Evolutionary conservation across 2,329 filamentous ascomycete species (phyloP).

Genomic region (Colletotrichum kahawae): DNA sequence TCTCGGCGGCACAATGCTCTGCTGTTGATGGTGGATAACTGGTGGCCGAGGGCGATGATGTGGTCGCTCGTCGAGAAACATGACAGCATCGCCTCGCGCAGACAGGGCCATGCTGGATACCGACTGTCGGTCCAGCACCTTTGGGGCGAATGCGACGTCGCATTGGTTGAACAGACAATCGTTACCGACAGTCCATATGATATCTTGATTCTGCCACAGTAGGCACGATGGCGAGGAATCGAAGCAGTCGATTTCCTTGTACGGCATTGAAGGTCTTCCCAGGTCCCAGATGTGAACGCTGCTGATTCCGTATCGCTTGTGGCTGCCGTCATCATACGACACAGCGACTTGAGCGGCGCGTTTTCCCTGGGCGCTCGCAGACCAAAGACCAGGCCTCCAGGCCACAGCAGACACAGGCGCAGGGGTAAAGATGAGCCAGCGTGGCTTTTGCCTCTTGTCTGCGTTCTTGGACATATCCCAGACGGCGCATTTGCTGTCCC

Average conservation of each 20-base stretch:
- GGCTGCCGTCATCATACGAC: constrained; percentile 62
- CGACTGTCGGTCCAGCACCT: constrained; percentile 66
- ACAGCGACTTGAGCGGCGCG: constrained; percentile 67
- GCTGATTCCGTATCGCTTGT: constrained; percentile 59
- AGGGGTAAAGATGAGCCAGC: constrained; percentile 65
- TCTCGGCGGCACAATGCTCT: constrained; percentile 36
- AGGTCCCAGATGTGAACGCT: constrained; percentile 72
- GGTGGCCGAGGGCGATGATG: constrained; percentile 48
- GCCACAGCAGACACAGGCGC: constrained; percentile 63
- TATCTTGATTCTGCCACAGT: constrained; percentile 68
- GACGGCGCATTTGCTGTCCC: constrained; percentile 66
- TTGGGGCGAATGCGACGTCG: constrained; percentile 68
- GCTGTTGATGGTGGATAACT: constrained; percentile 36
- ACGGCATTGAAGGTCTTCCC: constrained; percentile 70
- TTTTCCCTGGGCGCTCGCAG: constrained; percentile 64
- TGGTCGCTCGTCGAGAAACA: constrained; percentile 65
- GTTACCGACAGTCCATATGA: constrained; percentile 69
- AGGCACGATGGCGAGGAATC: constrained; percentile 61
- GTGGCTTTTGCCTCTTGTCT: constrained; percentile 69
- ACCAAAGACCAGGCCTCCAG: constrained; percentile 71
- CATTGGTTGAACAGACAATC: constrained; percentile 69
- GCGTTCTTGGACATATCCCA: constrained; percentile 68
- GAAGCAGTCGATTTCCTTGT: constrained; percentile 68
- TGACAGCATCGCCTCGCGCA: constrained; percentile 61
- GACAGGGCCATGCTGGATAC: constrained; percentile 68